Evolutionary conservation across 345 rosid genomes (phyloP).

Genomic region (Citrus cavaleriei): DNA sequence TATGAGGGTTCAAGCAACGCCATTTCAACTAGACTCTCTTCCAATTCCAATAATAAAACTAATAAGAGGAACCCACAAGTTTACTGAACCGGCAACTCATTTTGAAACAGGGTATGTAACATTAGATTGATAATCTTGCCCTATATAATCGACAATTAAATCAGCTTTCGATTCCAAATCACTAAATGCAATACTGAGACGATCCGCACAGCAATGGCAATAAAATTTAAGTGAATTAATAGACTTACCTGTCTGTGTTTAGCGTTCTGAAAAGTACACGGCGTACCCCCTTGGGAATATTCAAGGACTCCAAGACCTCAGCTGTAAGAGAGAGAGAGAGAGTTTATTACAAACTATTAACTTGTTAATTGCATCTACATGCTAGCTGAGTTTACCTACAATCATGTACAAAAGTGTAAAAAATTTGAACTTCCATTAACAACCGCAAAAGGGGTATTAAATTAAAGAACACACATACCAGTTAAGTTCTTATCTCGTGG

Average conservation of each 20-base stretch:
- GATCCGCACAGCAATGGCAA: neutral
- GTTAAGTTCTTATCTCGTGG: slow-evolving; percentile 60
- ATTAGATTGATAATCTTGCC: neutral
- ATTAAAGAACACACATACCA: slow-evolving; percentile 26
- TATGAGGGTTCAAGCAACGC: neutral
- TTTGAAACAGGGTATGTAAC: neutral
- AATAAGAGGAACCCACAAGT: neutral
- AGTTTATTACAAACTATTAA: too few relatives aligned
- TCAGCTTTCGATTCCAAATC: neutral
- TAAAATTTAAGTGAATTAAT: neutral
- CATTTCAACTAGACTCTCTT: neutral
- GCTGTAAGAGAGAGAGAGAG: slow-evolving; percentile 34
- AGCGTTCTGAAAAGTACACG: slow-evolving; percentile 84
- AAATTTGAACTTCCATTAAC: neutral
- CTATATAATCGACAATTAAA: neutral
- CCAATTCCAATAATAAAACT: too few relatives aligned
- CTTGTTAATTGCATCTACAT: too few relatives aligned
- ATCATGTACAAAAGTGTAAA: too few relatives aligned
- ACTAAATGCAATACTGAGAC: neutral
- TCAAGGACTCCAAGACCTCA: slow-evolving; percentile 75
- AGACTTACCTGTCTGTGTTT: slow-evolving; percentile 71
- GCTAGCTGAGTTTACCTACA: too few relatives aligned
- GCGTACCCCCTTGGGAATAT: slow-evolving; percentile 73
- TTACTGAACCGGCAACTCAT: neutral
- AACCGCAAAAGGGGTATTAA: neutral